Base-by-base conservation (phyloP, 352 stramenopile genomes). In the Phytophthora crassamura region DNA sequence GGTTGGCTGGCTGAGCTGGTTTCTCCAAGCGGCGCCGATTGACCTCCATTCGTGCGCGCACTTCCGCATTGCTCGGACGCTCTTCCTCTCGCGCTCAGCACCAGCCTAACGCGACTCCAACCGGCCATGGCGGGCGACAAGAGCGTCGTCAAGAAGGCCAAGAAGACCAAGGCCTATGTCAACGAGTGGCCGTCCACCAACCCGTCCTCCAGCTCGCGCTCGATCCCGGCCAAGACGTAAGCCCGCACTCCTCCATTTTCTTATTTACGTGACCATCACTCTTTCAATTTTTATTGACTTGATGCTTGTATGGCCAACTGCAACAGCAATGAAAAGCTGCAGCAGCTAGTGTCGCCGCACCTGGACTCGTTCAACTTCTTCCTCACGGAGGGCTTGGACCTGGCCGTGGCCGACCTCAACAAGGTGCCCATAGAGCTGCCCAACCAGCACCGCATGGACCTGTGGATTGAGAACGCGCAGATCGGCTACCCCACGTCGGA, bases 301-400 rank as follows among this genome's bases (percentile, higher is more conserved):
- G 22, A 39, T 60, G n/a, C 46, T 64, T 69, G 30, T 65, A 51
- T 48, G 25, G 9, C 33, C 12, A 69, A 68, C 7, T 45, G 41
- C 12, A 53, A 51, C 57, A 91, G 82, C 47, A 95, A 96, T 79
- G 73, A 75, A 3, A 94, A 91, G 50, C 69, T 96, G 33, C 82
- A 93, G 63, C 88, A 91, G 67, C 86, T 99, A 40, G 95, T 98
- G 42, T 81, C 84, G 48, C 97, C 97, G n/a, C 98, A 99, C 75
- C 82, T 99, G 40, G 94, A 99, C 55, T 98, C 93, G 49, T 99
- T 99, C 82, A 98, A 99, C 76, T 99, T 97, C 64, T 98, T 99
- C 64, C 74, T 99, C 5, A 94, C 97, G 16, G 85, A 98, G 38
- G 97, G 97, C n/a, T 77, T 99, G 16, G 60, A 90, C 41, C 73